A percentile compares a stretch with the other conserved stretches of the same genome.
phyloP scores from a whole-genome alignment of 1,139 yeast species.

The Wickerhamomyces sp. region DNA sequence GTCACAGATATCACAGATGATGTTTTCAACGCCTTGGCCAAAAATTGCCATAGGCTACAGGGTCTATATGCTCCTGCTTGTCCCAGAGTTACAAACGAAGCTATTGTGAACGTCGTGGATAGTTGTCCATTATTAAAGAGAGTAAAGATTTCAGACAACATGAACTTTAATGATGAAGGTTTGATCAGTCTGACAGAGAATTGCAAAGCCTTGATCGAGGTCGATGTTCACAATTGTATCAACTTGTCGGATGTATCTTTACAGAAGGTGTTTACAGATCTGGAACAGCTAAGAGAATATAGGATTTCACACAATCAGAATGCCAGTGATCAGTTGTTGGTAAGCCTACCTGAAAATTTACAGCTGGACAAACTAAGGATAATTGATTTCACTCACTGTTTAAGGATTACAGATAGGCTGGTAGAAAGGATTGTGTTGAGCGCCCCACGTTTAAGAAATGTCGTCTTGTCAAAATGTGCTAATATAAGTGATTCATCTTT shows the following conservation, averaged over 20 bases:
- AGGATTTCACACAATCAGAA: conserved; percentile 72
- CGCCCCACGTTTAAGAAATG: conserved; percentile 85
- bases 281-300: conserved; percentile 75
- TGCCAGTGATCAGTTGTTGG: conserved; percentile 59
- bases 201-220: conserved; percentile 81
- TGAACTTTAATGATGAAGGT: conserved; percentile 61
- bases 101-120: conserved; percentile 54
- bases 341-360: conserved; percentile 20
- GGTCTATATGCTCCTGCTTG: conserved; percentile 91
- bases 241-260: conserved; percentile 62
- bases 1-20: conserved; percentile 65
- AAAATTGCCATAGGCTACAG: conserved; percentile 70
- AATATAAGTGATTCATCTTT: conserved; percentile 82
- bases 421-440: conserved; percentile 65
- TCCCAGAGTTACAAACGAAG: conserved; percentile 56
- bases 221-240: conserved; percentile 84
- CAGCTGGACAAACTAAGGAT: conserved; percentile 53
- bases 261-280: conserved; percentile 53
- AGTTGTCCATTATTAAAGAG: conserved; percentile 76
- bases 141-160: conserved; percentile 73
- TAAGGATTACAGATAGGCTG: conserved; percentile 73
- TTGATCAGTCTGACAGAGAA: conserved; percentile 56
- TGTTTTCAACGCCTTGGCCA: conserved; percentile 65
- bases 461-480: conserved; percentile 84
- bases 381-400: conserved; percentile 82